A percentile compares a stretch with the other conserved stretches of the same genome.
Evolutionary conservation across 257 asterid genomes (phyloP).

Genomic region (Nicotiana noctiflora): DNA sequence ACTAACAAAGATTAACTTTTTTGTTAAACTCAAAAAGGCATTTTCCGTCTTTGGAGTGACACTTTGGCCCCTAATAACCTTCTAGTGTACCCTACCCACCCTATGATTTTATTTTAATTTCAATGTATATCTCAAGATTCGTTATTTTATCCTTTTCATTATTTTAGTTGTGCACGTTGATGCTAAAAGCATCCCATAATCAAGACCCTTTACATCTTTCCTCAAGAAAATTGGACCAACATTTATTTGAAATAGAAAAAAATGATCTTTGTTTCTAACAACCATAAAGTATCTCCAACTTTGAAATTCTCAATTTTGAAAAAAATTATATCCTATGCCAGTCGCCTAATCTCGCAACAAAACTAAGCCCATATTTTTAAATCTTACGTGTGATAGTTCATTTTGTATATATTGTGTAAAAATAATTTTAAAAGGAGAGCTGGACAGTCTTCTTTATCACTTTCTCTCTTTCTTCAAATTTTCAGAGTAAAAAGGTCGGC

Average conservation of each 20-base stretch:
- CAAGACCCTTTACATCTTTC: constrained; percentile 1
- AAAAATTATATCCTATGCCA: too few relatives aligned
- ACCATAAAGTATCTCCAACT: background rate
- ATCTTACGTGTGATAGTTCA: too few relatives aligned
- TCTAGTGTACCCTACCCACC: background rate
- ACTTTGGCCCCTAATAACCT: constrained; percentile 7
- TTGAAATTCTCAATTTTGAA: background rate
- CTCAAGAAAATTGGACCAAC: background rate
- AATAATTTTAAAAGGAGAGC: too few relatives aligned
- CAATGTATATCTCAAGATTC: constrained; percentile 12
- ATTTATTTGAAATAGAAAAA: background rate
- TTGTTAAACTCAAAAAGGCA: constrained; percentile 3
- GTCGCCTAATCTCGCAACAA: too few relatives aligned
- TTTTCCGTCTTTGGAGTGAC: constrained; percentile 9
- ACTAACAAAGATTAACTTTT: background rate
- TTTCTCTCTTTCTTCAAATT: too few relatives aligned
- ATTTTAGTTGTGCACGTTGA: constrained; percentile 16
- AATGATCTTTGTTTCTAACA: background rate
- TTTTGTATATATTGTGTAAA: too few relatives aligned
- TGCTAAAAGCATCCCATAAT: constrained; percentile 5
- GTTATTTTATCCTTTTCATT: constrained; percentile 5
- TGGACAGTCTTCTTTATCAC: too few relatives aligned
- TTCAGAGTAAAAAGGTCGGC: too few relatives aligned
- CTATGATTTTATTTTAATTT: background rate
- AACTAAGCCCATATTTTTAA: too few relatives aligned